These are phyloP conservation scores for Linum usitatissimum DNA, from an alignment of 345 rosid species.

Conservation along the genomic window DNA sequence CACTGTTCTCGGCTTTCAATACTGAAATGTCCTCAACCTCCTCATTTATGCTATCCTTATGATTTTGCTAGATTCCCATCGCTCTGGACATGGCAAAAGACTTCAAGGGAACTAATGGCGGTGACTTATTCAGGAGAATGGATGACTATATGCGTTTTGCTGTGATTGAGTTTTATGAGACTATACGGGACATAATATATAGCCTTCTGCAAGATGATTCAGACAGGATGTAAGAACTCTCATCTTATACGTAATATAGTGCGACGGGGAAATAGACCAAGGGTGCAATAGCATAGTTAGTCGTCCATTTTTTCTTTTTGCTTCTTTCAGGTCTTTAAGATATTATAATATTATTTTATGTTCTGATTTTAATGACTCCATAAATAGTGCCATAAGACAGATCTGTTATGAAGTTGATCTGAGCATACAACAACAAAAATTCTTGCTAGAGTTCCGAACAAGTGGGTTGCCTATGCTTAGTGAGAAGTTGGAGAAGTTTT, in stretches of 20 bases:
- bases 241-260: conserved; percentile 5
- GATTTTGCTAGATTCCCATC: conserved; percentile 63
- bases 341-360: not conserved
- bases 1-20: conserved; percentile 11
- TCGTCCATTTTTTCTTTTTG: not conserved
- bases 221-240: conserved; percentile 48
- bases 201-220: conserved; percentile 55
- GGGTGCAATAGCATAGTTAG: not conserved
- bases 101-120: conserved; percentile 64
- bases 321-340: not conserved
- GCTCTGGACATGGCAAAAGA: conserved; percentile 99
- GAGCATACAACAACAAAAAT: conserved; percentile 34
- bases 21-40: conserved; percentile 11
- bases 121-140: conserved; percentile 68
- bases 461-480: conserved; percentile 67
- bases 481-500: conserved; percentile 66
- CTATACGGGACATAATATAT: conserved; percentile 46
- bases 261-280: not conserved
- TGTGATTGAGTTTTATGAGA: conserved; percentile 71
- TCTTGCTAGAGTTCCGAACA: conserved; percentile 57
- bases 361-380: conserved; percentile 8
- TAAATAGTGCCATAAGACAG: conserved; percentile 39
- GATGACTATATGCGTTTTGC: conserved; percentile 77
- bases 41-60: conserved; percentile 14
- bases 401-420: conserved; percentile 47